A percentile compares a stretch with the other conserved stretches of the same genome.
Evolutionary conservation across 805 yeast genomes (phyloP).

Genomic region (Candida lessepsii): DNA sequence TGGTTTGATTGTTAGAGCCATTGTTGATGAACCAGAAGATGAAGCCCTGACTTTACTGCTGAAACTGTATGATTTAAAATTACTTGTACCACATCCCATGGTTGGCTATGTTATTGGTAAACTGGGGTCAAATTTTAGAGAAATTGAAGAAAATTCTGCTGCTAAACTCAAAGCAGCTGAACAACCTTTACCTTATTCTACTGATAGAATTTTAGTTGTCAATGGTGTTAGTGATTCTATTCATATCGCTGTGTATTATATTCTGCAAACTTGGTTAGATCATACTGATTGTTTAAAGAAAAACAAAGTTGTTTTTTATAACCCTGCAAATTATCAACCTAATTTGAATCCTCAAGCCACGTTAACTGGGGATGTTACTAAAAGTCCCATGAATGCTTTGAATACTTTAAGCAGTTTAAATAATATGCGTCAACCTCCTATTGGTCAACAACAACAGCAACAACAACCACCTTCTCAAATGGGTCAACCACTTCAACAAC

Average conservation of each 20-base stretch:
- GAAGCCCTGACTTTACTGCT: slow-evolving; percentile 58
- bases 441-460: too few species aligned
- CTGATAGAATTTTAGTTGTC: slow-evolving; percentile 70
- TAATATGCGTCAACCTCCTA: slow-evolving; percentile 7
- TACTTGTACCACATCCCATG: slow-evolving; percentile 73
- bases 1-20: slow-evolving; percentile 66
- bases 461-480: too few species aligned
- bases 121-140: slow-evolving; percentile 69
- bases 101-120: slow-evolving; percentile 83
- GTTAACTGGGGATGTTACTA: slow-evolving; percentile 11
- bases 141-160: slow-evolving; percentile 79
- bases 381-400: slow-evolving; percentile 10
- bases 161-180: slow-evolving; percentile 75
- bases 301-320: slow-evolving; percentile 55
- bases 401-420: slow-evolving; percentile 12
- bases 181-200: slow-evolving; percentile 67
- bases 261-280: slow-evolving; percentile 65
- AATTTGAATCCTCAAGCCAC: slow-evolving; percentile 11
- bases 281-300: slow-evolving; percentile 53
- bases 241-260: slow-evolving; percentile 76
- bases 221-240: slow-evolving; percentile 84
- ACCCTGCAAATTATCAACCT: slow-evolving; percentile 49
- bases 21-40: slow-evolving; percentile 65
- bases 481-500: slow-evolving; percentile 5
- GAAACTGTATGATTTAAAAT: slow-evolving; percentile 52